A percentile compares a stretch with the other conserved stretches of the same genome.
phyloP scores from a whole-genome alignment of 2,329 filamentous ascomycete genomes.

The Botrytis aclada region DNA sequence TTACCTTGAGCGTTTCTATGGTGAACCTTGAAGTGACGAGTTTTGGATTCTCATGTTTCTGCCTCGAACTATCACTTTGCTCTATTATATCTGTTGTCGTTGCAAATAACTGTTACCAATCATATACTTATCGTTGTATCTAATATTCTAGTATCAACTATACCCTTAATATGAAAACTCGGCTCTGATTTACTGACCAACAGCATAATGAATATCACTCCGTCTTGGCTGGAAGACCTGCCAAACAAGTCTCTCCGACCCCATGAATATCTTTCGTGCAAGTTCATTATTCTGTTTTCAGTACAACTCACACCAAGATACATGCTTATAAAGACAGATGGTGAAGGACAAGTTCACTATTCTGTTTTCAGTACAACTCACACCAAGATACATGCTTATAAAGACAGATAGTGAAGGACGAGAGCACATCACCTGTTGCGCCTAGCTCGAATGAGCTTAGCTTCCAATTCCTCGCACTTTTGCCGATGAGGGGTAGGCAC shows the following conservation, averaged over 20 bases:
- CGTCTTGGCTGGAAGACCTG: neutral
- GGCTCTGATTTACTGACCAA: neutral
- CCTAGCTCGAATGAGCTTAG: neutral
- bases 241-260: neutral
- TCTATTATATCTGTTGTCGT: neutral
- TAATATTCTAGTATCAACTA: neutral
- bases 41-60: neutral
- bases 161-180: neutral
- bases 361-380: neutral
- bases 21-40: too few species aligned
- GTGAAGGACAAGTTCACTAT: too few species aligned
- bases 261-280: too few species aligned
- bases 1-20: too few species aligned
- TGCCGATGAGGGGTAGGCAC: neutral
- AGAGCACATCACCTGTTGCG: fast-evolving
- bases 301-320: neutral
- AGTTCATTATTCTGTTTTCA: neutral
- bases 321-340: neutral
- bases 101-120: fast-evolving
- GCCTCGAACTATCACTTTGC: neutral
- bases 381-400: neutral
- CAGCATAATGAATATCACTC: neutral
- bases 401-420: fast-evolving
- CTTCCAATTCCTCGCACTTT: neutral
- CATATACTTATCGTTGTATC: neutral